Conservation (phyloP, 2,329 filamentous ascomycete genomes). For the Rugonectria rugulosa region DNA sequence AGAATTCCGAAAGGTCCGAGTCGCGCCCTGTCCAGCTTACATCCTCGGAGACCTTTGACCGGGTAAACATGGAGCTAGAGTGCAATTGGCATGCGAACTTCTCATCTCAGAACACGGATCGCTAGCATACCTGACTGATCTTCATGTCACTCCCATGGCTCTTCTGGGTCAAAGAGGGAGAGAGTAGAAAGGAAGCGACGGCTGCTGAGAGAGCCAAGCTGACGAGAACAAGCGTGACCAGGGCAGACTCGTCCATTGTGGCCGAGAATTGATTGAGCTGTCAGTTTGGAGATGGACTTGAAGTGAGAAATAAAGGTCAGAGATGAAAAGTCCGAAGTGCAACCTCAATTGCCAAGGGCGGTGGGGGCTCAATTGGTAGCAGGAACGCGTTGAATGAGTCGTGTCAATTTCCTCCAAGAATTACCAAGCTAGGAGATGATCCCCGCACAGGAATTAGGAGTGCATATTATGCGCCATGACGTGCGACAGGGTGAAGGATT, state of each 20-base stretch:
- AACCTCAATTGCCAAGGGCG: too few species aligned
- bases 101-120: too few species aligned
- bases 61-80: slow-evolving; percentile 34
- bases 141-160: slow-evolving; percentile 12
- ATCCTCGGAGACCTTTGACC: slow-evolving; percentile 32
- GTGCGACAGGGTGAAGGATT: background rate
- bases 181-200: background rate
- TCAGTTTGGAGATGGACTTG: background rate
- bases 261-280: background rate
- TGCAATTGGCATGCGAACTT: too few species aligned
- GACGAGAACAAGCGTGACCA: background rate
- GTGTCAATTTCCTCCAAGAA: background rate
- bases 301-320: background rate
- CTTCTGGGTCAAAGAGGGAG: background rate
- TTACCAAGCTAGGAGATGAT: background rate
- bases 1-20: slow-evolving; percentile 27
- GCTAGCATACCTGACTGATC: slow-evolving; percentile 25
- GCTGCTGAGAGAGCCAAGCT: slow-evolving; percentile 1
- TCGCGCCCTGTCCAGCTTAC: slow-evolving; percentile 14
- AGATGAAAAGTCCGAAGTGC: background rate
- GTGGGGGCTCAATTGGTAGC: background rate
- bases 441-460: background rate
- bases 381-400: background rate
- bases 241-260: background rate
- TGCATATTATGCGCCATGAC: background rate